A percentile compares a stretch with the other conserved stretches of the same genome.
Conservation (phyloP, 2,329 filamentous ascomycete genomes). For the Monosporascus ibericus region DNA sequence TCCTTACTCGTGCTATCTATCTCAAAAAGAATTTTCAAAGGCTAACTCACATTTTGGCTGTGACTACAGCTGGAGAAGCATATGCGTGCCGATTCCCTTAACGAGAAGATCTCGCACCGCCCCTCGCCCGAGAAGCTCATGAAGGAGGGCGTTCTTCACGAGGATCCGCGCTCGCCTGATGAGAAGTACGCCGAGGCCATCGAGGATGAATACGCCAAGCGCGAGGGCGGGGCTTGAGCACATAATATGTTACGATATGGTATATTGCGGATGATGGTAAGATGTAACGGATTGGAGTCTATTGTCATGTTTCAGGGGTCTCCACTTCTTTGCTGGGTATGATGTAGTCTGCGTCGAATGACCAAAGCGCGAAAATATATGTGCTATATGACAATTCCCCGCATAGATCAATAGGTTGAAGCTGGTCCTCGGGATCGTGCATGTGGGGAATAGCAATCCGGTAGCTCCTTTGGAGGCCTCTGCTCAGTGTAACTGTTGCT, state of each 20-base stretch:
- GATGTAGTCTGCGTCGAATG: neutral
- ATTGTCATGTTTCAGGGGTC: neutral
- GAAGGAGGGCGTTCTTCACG: slow-evolving; percentile 70
- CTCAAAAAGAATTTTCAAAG: too few species aligned
- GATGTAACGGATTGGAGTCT: neutral
- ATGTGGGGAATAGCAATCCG: too few species aligned
- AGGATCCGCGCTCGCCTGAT: slow-evolving; percentile 55
- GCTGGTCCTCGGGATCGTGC: too few species aligned
- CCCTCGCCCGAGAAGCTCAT: slow-evolving; percentile 72
- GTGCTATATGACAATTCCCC: too few species aligned
- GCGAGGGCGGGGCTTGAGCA: slow-evolving; percentile 52
- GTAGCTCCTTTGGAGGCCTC: too few species aligned
- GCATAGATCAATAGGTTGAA: too few species aligned
- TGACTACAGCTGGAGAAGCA: slow-evolving; percentile 62
- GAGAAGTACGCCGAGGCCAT: slow-evolving; percentile 56
- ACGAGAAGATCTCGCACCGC: slow-evolving; percentile 76
- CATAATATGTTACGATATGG: too few species aligned
- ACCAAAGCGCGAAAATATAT: neutral
- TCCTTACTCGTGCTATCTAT: neutral
- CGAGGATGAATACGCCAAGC: slow-evolving; percentile 58
- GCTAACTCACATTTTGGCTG: too few species aligned
- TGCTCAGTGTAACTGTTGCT: too few species aligned
- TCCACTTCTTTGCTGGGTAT: neutral
- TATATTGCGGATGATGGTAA: too few species aligned
- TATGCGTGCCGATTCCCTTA: slow-evolving; percentile 81